Conservation (phyloP, 164 flowering plant species). For the Aristolochia californica region DNA sequence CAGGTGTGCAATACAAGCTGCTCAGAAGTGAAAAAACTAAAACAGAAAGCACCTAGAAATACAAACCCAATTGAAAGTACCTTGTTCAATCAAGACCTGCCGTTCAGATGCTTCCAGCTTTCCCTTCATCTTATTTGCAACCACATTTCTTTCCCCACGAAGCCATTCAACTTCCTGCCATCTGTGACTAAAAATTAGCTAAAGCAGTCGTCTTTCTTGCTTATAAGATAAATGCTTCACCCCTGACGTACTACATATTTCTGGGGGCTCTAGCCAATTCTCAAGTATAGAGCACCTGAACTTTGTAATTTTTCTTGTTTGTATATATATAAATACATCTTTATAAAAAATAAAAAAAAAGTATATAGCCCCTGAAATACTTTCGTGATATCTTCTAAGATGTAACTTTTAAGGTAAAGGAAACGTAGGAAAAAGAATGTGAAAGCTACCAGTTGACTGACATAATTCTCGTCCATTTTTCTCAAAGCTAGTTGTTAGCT, state of each 20-base stretch:
- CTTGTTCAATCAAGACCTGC: slow-evolving; percentile 76
- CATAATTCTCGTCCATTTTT: no score
- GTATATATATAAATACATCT: no score
- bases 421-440: no score
- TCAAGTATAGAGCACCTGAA: no score
- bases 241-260: neutral
- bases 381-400: no score
- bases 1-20: slow-evolving; percentile 3
- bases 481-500: no score
- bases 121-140: slow-evolving; percentile 93
- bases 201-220: neutral
- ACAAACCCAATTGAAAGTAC: slow-evolving; percentile 17
- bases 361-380: neutral
- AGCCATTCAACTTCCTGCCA: slow-evolving; percentile 93
- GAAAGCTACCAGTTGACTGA: no score
- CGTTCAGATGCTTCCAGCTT: slow-evolving; percentile 72
- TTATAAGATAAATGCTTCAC: neutral
- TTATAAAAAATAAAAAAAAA: no score
- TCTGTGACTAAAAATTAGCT: slow-evolving; percentile 64
- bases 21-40: neutral
- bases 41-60: neutral
- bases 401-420: no score
- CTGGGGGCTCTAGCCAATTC: neutral
- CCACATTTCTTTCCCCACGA: slow-evolving; percentile 80
- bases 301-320: no score